Evolutionary conservation across 371 early-diverging fungal species (phyloP).

Genomic region (Nematocida sp.): DNA sequence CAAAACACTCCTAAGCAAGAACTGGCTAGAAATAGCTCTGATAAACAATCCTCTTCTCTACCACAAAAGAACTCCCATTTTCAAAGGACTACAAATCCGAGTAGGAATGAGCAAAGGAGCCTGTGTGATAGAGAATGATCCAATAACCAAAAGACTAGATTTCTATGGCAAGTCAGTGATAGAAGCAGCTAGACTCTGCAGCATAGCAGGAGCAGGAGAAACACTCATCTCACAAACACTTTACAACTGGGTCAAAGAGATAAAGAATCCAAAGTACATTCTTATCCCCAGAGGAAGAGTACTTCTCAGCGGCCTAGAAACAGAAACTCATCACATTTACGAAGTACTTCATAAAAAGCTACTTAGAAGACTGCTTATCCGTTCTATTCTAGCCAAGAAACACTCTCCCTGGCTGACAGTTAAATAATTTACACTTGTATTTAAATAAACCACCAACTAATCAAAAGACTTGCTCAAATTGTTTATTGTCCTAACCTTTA

Average conservation of each 20-base stretch:
- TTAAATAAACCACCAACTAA: too few relatives aligned
- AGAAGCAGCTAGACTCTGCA: conserved; percentile 75
- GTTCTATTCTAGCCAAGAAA: conserved; percentile 7
- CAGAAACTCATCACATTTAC: conserved; percentile 35
- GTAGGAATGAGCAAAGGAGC: conserved; percentile 87
- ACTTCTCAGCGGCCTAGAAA: conserved; percentile 22
- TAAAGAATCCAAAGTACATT: background rate
- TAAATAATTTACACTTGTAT: too few relatives aligned
- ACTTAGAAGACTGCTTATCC: conserved; percentile 6
- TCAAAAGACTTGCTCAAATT: too few relatives aligned
- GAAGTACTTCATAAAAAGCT: conserved; percentile 36
- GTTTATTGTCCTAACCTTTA: too few relatives aligned
- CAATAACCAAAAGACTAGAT: conserved; percentile 81
- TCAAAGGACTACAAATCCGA: conserved; percentile 77
- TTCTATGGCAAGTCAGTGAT: conserved; percentile 88
- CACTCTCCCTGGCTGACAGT: conserved; percentile 13
- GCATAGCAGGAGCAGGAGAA: conserved; percentile 81
- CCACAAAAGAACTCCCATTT: conserved; percentile 66
- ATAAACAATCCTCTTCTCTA: conserved; percentile 64
- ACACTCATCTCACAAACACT: conserved; percentile 63
- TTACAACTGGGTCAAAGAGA: conserved; percentile 44
- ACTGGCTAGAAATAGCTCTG: conserved; percentile 82
- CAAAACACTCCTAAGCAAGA: conserved; percentile 71
- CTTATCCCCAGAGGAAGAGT: conserved; percentile 28
- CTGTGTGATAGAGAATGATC: conserved; percentile 79